A percentile compares a stretch with the other conserved stretches of the same genome.
These are phyloP conservation scores for Chiua sp. DNA, from an alignment of 1,284 basidiomycete genomes.

Conservation along the genomic window DNA sequence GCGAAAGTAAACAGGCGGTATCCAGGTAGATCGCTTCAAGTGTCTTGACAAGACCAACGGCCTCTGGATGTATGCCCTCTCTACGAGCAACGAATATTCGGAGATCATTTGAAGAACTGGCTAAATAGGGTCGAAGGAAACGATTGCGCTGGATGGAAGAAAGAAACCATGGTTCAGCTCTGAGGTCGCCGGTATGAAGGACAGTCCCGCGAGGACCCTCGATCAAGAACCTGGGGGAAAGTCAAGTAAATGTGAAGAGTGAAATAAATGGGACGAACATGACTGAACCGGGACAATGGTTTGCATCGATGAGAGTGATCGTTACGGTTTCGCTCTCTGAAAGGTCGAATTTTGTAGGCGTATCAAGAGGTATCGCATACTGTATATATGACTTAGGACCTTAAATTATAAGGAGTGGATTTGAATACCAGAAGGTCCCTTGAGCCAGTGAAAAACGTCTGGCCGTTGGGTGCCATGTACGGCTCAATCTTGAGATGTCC, in stretches of 20 bases:
- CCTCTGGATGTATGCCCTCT: constrained; percentile 26
- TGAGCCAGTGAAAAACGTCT: constrained; percentile 51
- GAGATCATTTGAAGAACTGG: constrained; percentile 32
- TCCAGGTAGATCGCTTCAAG: constrained; percentile 89
- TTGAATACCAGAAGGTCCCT: constrained; percentile 58
- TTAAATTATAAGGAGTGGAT: not conserved
- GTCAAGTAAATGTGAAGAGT: not conserved
- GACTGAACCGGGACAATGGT: constrained; percentile 93
- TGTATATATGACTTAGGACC: constrained; percentile 41
- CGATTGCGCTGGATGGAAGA: constrained; percentile 71
- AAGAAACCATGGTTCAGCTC: constrained; percentile 84
- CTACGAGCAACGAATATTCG: constrained; percentile 32
- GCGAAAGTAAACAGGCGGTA: constrained; percentile 72
- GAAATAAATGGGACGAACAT: constrained; percentile 62
- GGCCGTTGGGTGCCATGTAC: constrained; percentile 50
- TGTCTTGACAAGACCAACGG: constrained; percentile 40
- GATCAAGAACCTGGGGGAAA: constrained; percentile 77
- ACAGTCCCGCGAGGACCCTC: constrained; percentile 75
- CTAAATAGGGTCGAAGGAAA: constrained; percentile 72
- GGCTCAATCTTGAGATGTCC: constrained; percentile 68
- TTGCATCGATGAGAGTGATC: constrained; percentile 88
- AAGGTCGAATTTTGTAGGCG: constrained; percentile 68
- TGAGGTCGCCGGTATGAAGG: constrained; percentile 92
- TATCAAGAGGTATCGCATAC: constrained; percentile 57
- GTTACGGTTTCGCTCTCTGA: constrained; percentile 62